Evolutionary conservation across 1,284 basidiomycete genomes (phyloP), one percentile per base, ranked within the genome.

Genomic region (Austropuccinia psidii): DNA sequence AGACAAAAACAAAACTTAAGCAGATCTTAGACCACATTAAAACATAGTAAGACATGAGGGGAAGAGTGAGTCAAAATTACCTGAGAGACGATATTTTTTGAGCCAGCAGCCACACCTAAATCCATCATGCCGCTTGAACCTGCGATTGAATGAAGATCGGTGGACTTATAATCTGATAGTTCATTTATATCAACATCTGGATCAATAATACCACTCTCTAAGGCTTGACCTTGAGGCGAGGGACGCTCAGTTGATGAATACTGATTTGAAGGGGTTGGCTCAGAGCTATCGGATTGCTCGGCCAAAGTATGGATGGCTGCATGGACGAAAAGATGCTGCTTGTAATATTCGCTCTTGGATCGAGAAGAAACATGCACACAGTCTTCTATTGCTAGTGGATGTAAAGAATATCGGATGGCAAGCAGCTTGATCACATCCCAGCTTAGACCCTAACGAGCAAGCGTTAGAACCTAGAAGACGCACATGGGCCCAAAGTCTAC

Each of bases 261-360:
- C n/a, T n/a, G n/a, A n/a, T n/a, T n/a, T 3, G 24, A 21, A 43
- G 60, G 39, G 15, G 35, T 11, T 29, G 39, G 35, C 31, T 45
- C 21, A 7, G 21, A 6, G 9, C 1, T 4, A 5, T 64, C 39
- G 2, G 60, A 27, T 19, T 27, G 27, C 27, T 67, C 65, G 6
- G 41, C 65, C 13, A 69, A 54, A 8, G 52, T 69, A 21, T 69
- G 67, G 11, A 69, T 54, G 9, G 54, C 67, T 21, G 67, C 67
- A 69, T 69, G 67, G 17, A 69, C 67, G 35, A 69, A 69, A 27
- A 69, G 52, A 27, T 69, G 67, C 21, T 69, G 52, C 21, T 58
- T 57, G 29, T 69, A 69, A 57, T 69, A 69, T 27, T 69, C 67
- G 52, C 67, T 69, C 21, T 69, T 69, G 0, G 67, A 69, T 24